Conservation (phyloP, 768 basidiomycete species). For the Rhizopogon salebrosus region DNA sequence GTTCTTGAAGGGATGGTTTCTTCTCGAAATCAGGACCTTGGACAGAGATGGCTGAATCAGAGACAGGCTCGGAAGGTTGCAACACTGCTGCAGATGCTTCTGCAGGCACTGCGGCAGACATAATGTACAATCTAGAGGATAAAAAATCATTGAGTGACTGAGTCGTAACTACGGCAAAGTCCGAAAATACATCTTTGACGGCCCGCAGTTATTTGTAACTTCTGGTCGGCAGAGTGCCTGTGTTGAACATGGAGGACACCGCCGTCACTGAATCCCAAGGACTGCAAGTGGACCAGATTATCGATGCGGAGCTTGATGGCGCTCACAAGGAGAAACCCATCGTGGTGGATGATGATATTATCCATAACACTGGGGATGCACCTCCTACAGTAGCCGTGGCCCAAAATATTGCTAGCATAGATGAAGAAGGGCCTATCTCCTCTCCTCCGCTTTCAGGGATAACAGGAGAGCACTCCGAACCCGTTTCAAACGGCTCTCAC, state of each 20-base stretch:
- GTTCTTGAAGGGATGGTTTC: slow-evolving; percentile 55
- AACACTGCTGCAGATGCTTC: slow-evolving; percentile 73
- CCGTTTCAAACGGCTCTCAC: not conserved
- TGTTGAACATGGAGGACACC: not conserved
- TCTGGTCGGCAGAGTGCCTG: not conserved
- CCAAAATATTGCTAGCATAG: not conserved
- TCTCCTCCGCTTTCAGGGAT: not conserved
- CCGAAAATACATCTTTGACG: slow-evolving; percentile 9
- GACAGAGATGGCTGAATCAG: slow-evolving; percentile 62
- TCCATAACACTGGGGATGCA: not conserved
- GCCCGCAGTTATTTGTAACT: not conserved
- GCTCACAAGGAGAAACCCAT: slow-evolving; percentile 6
- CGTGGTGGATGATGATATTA: slow-evolving; percentile 4
- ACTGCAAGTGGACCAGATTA: slow-evolving; percentile 10
- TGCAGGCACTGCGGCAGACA: slow-evolving; percentile 37
- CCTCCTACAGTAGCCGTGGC: not conserved
- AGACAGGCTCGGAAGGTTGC: slow-evolving; percentile 67
- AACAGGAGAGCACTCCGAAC: not conserved
- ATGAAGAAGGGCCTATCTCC: not conserved
- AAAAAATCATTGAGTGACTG: not conserved
- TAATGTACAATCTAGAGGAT: slow-evolving; percentile 6
- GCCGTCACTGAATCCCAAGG: slow-evolving; percentile 21
- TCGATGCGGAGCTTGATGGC: slow-evolving; percentile 2
- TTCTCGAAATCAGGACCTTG: slow-evolving; percentile 84
- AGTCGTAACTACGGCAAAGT: slow-evolving; percentile 20